A percentile compares a stretch with the other conserved stretches of the same genome.
These are phyloP conservation scores for Phialocephala sp. DNA, from an alignment of 2,329 filamentous ascomycete species.

Conservation along the genomic window DNA sequence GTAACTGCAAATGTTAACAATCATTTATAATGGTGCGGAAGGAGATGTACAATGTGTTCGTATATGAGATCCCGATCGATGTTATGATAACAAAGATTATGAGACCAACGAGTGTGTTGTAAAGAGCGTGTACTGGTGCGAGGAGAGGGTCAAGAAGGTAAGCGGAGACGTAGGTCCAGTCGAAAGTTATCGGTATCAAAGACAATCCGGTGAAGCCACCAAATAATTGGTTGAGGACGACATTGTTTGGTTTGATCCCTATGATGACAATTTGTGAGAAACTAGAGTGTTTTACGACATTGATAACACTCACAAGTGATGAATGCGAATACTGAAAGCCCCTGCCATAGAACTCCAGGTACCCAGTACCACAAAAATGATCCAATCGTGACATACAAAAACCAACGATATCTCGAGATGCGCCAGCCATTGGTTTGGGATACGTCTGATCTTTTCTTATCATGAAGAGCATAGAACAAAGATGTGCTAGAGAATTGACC, in stretches of 20 bases:
- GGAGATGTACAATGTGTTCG: conserved; percentile 51
- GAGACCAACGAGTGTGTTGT: conserved; percentile 73
- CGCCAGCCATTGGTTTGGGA: conserved; percentile 60
- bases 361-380: conserved; percentile 61
- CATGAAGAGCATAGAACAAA: conserved; percentile 57
- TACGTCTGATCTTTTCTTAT: conserved; percentile 60
- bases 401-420: conserved; percentile 48
- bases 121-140: conserved; percentile 74
- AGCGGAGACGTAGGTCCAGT: conserved; percentile 60
- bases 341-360: conserved; percentile 68
- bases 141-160: conserved; percentile 68
- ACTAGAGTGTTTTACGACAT: background rate
- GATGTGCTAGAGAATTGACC: conserved; percentile 30
- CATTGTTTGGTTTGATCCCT: conserved; percentile 74
- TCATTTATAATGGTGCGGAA: background rate
- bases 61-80: conserved; percentile 67
- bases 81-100: conserved; percentile 67
- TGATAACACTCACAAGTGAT: conserved; percentile 72
- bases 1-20: conserved; percentile 39
- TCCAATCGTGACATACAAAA: conserved; percentile 46
- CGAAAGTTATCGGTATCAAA: conserved; percentile 74
- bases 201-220: conserved; percentile 70
- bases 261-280: conserved; percentile 68
- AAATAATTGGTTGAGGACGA: conserved; percentile 74
- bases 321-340: conserved; percentile 73